Evolutionary conservation across 208 protist species (phyloP).

Genomic region (Angomonas deanei): DNA sequence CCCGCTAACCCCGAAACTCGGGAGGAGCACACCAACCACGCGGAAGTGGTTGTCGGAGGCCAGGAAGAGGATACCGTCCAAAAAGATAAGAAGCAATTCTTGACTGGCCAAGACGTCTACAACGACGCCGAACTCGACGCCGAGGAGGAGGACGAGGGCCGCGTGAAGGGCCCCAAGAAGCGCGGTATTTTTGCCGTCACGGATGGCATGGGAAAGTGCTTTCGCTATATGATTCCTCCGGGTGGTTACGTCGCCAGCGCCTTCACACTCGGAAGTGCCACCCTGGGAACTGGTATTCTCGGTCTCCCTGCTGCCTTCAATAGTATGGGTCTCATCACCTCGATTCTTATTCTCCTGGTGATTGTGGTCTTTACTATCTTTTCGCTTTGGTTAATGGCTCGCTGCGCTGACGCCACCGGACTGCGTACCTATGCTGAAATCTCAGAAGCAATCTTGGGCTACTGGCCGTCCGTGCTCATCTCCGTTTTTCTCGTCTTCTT

Average conservation of each 20-base stretch:
- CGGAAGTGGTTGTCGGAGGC: neutral
- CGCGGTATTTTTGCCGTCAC: neutral
- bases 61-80: neutral
- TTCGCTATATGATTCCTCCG: conserved; percentile 26
- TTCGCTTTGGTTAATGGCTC: conserved; percentile 32
- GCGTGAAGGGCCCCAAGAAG: neutral
- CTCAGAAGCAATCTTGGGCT: conserved; percentile 10
- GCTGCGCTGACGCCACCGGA: conserved; percentile 16
- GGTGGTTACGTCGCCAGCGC: conserved; percentile 30
- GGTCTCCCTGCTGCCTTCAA: conserved; percentile 36
- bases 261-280: conserved; percentile 30
- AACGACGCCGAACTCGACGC: neutral
- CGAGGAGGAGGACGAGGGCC: neutral
- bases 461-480: conserved; percentile 12
- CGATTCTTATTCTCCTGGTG: conserved; percentile 23
- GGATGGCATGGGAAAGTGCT: neutral
- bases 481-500: conserved; percentile 18
- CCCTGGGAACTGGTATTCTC: conserved; percentile 40
- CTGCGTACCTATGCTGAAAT: conserved; percentile 28
- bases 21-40: neutral
- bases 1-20: neutral
- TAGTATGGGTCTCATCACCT: conserved; percentile 26
- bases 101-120: too few relatives aligned
- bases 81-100: neutral
- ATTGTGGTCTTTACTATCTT: conserved; percentile 32